Evolutionary conservation across 2,329 filamentous ascomycete species (phyloP).

Genomic region (Gyromitra esculenta): DNA sequence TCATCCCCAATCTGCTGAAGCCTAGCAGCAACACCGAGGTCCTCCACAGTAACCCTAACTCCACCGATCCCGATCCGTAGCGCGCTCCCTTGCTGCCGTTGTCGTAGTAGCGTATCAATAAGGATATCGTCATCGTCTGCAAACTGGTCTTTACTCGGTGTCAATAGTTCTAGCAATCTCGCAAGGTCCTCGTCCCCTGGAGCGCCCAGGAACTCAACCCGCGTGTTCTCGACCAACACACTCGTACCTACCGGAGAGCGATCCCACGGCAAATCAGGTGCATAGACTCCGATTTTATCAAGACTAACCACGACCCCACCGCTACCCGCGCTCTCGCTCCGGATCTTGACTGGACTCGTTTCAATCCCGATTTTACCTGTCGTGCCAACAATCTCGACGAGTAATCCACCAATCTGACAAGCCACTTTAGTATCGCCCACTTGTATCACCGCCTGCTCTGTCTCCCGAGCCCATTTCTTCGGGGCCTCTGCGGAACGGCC

Average conservation of each 20-base stretch:
- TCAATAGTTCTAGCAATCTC: constrained; percentile 83
- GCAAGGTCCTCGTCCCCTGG: constrained; percentile 85
- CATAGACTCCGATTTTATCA: constrained; percentile 77
- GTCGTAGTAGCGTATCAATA: constrained; percentile 86
- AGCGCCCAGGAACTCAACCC: constrained; percentile 75
- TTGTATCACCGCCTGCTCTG: constrained; percentile 55
- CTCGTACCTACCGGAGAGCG: constrained; percentile 69
- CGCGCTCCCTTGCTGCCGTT: constrained; percentile 85
- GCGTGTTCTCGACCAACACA: constrained; percentile 72
- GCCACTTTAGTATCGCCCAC: constrained; percentile 67
- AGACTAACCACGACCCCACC: constrained; percentile 77
- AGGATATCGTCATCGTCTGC: constrained; percentile 92
- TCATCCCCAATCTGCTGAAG: constrained; percentile 80
- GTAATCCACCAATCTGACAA: constrained; percentile 76
- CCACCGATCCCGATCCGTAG: constrained; percentile 75
- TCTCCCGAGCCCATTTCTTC: constrained; percentile 53
- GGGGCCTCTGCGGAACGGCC: constrained; percentile 37
- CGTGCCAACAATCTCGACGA: constrained; percentile 79
- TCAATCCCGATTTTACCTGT: constrained; percentile 78
- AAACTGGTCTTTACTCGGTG: constrained; percentile 89
- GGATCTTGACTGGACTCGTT: constrained; percentile 81
- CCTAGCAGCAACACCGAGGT: constrained; percentile 72
- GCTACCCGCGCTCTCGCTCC: constrained; percentile 70
- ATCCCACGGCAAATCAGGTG: constrained; percentile 64
- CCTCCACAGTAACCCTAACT: constrained; percentile 71